Percentiles rank a stretch among this genome's conserved stretches.
phyloP scores from a whole-genome alignment of 306 rosid species.

The Macrotyloma uniflorum region DNA sequence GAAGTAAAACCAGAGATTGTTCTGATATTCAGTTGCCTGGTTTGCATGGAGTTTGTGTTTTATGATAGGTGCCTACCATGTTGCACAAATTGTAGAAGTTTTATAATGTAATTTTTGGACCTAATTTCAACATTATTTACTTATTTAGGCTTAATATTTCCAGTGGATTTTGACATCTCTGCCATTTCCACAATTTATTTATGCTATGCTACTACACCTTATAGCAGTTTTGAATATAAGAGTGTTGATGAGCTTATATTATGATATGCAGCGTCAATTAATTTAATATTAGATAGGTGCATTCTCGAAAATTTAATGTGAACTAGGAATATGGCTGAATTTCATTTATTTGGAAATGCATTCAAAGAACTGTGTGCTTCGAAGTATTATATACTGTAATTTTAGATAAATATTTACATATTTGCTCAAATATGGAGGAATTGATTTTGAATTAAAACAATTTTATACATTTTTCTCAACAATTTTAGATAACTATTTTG shows the following conservation, averaged over 20 bases:
- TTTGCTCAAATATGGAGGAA: too few relatives aligned
- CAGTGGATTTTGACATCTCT: conserved; percentile 34
- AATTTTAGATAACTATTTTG: too few relatives aligned
- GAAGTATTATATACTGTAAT: too few relatives aligned
- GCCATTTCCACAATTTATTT: conserved; percentile 20
- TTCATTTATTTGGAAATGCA: not conserved
- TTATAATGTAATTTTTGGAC: conserved; percentile 41
- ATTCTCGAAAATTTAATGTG: not conserved
- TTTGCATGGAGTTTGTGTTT: conserved; percentile 38
- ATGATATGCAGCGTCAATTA: not conserved
- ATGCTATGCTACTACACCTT: conserved; percentile 21
- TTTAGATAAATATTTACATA: too few relatives aligned
- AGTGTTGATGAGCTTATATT: conserved; percentile 20
- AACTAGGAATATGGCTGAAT: not conserved
- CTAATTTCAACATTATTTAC: conserved; percentile 27
- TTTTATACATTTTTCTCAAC: too few relatives aligned
- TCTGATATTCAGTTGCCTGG: not conserved
- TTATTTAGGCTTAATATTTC: conserved; percentile 19
- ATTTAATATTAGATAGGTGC: not conserved
- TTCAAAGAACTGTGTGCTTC: too few relatives aligned
- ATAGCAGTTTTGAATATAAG: conserved; percentile 24
- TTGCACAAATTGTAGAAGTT: conserved; percentile 39
- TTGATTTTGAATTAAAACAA: too few relatives aligned
- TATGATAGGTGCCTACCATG: conserved; percentile 15
- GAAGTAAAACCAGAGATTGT: conserved; percentile 59